phyloP scores from a whole-genome alignment of 2,329 filamentous ascomycete genomes.

The Aspergillus novoparasiticus region DNA sequence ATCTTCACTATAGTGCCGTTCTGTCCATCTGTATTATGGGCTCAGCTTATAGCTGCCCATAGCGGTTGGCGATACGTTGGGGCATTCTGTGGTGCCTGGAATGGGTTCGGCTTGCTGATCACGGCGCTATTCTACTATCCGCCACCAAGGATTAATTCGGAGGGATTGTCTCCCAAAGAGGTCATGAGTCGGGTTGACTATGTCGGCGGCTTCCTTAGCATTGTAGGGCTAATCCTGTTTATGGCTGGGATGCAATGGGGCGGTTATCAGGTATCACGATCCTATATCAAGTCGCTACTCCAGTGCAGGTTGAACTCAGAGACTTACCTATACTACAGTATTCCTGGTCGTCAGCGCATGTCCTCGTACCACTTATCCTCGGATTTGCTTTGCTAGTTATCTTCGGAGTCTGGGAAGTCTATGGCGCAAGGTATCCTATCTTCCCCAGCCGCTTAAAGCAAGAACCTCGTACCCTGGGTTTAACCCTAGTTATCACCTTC shows the following conservation, averaged over 20 bases:
- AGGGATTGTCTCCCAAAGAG: constrained; percentile 41
- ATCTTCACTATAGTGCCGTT: constrained; percentile 66
- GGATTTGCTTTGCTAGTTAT: constrained; percentile 46
- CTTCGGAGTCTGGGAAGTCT: constrained; percentile 52
- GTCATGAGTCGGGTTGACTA: constrained; percentile 53
- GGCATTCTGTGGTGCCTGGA: constrained; percentile 47
- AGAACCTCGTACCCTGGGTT: constrained; percentile 52
- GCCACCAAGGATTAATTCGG: constrained; percentile 46
- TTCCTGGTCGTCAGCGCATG: constrained; percentile 47
- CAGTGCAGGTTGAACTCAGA: neutral
- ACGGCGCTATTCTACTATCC: constrained; percentile 50
- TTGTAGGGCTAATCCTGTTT: constrained; percentile 51
- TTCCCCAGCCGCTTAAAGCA: constrained; percentile 49
- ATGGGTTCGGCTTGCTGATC: constrained; percentile 44
- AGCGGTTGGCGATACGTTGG: constrained; percentile 49
- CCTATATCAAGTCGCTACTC: constrained; percentile 3
- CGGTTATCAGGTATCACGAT: constrained; percentile 44
- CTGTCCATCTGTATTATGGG: constrained; percentile 63
- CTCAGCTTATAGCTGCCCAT: constrained; percentile 57
- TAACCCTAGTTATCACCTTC: constrained; percentile 61
- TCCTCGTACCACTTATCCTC: constrained; percentile 50
- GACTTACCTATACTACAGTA: constrained; percentile 34
- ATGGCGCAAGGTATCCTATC: constrained; percentile 50
- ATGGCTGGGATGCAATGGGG: constrained; percentile 56
- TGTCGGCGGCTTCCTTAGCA: constrained; percentile 52